Evolutionary conservation across 2,329 filamentous ascomycete genomes (phyloP).

Genomic region (Rhinocladiella mackenziei): DNA sequence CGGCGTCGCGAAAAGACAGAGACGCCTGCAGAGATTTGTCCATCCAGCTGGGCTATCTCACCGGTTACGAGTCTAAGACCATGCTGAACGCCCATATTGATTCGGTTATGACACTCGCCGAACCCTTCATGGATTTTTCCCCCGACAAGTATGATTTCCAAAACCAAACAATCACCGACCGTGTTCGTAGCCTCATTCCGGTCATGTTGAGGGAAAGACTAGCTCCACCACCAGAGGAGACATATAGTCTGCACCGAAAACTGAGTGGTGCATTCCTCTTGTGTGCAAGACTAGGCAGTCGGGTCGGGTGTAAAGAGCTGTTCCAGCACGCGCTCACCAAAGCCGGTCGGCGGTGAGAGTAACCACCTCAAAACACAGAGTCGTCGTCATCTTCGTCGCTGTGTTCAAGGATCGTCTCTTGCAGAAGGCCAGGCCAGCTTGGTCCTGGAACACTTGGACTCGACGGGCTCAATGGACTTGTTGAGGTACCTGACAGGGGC

Average conservation of each 20-base stretch:
- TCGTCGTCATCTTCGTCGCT: slow-evolving; percentile 28
- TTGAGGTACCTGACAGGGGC: slow-evolving; percentile 7
- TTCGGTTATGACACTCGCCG: slow-evolving; percentile 82
- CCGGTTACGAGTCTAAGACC: slow-evolving; percentile 74
- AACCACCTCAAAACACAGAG: slow-evolving; percentile 16
- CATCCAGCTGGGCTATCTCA: slow-evolving; percentile 80
- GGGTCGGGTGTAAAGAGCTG: slow-evolving; percentile 73
- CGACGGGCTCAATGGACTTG: slow-evolving; percentile 14
- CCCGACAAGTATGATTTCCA: slow-evolving; percentile 86
- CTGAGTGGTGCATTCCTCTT: slow-evolving; percentile 90
- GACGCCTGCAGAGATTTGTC: slow-evolving; percentile 63
- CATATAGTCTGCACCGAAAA: slow-evolving; percentile 92
- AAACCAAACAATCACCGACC: slow-evolving; percentile 92
- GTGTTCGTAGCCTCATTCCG: slow-evolving; percentile 82
- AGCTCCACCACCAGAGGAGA: slow-evolving; percentile 91
- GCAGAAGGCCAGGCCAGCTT: slow-evolving; percentile 16
- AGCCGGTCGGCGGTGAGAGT: slow-evolving; percentile 13
- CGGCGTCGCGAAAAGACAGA: slow-evolving; percentile 69
- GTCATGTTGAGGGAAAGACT: slow-evolving; percentile 88
- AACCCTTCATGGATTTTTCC: slow-evolving; percentile 75
- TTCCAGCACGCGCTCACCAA: slow-evolving; percentile 57
- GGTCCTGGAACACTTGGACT: slow-evolving; percentile 17
- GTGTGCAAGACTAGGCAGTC: slow-evolving; percentile 79
- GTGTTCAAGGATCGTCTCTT: slow-evolving; percentile 29
- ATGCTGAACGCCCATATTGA: slow-evolving; percentile 92